Percentiles rank a stretch among this genome's conserved stretches.
These are phyloP conservation scores for Bipolaris victoriae DNA, from an alignment of 2,329 filamentous ascomycete species.

Conservation along the genomic window DNA sequence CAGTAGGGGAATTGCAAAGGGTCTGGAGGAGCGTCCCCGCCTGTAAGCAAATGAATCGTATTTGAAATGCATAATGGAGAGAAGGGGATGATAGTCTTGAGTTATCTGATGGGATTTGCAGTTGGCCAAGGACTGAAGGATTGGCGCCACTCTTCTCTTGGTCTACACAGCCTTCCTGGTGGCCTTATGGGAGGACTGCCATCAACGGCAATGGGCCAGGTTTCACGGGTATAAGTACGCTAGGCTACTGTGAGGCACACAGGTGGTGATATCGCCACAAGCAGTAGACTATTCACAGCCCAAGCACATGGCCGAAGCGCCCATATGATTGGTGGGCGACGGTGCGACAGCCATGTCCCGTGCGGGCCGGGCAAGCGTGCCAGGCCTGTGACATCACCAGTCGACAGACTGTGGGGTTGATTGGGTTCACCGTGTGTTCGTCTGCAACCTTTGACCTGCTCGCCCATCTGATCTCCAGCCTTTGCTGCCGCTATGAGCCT, in stretches of 20 bases:
- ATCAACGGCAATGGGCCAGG: background rate
- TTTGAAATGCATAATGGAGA: background rate
- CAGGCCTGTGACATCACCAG: conserved; percentile 12
- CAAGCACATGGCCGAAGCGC: background rate
- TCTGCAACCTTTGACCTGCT: no score
- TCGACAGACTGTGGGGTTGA: background rate
- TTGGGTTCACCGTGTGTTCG: no score
- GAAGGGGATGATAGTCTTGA: background rate
- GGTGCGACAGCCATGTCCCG: background rate
- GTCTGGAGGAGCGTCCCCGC: conserved; percentile 30
- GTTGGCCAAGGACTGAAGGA: background rate
- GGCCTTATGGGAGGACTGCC: background rate
- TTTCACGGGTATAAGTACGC: background rate
- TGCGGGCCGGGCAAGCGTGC: conserved; percentile 8
- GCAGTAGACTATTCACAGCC: conserved; percentile 2
- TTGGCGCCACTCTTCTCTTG: background rate
- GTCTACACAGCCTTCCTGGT: background rate
- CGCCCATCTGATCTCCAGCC: conserved; percentile 9
- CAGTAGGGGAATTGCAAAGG: conserved; percentile 37
- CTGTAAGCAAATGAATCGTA: conserved; percentile 16
- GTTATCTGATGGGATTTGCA: background rate
- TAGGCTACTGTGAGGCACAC: background rate
- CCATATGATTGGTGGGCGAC: conserved; percentile 5
- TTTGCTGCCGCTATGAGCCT: conserved; percentile 8
- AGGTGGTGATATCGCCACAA: background rate